A percentile compares a stretch with the other conserved stretches of the same genome.
phyloP scores from a whole-genome alignment of 2,329 filamentous ascomycete genomes.

The Xylaria sp. region DNA sequence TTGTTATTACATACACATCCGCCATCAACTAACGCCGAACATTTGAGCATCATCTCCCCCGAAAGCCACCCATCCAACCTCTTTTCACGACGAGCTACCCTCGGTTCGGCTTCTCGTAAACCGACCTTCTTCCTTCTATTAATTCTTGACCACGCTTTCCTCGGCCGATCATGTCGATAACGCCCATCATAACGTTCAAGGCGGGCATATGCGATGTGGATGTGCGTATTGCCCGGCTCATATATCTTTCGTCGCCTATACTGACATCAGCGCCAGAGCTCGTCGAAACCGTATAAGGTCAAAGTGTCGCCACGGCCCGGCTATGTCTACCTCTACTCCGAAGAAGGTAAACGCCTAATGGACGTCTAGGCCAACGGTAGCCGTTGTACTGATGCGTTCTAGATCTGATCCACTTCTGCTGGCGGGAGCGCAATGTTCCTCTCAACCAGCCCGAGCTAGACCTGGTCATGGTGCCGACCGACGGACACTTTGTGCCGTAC shows the following conservation, averaged over 20 bases:
- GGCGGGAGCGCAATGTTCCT: slow-evolving; percentile 77
- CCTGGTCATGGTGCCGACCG: slow-evolving; percentile 88
- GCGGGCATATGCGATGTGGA: slow-evolving; percentile 86
- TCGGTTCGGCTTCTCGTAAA: neutral
- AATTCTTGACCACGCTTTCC: neutral
- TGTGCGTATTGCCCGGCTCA: slow-evolving; percentile 55
- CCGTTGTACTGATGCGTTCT: slow-evolving; percentile 20
- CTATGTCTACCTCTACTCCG: slow-evolving; percentile 89
- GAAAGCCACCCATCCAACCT: neutral
- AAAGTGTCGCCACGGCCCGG: slow-evolving; percentile 73
- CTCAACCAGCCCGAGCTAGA: slow-evolving; percentile 79
- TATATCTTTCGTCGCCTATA: slow-evolving; percentile 1
- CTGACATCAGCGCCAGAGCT: slow-evolving; percentile 30
- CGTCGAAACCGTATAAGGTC: slow-evolving; percentile 66
- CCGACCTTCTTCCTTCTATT: slow-evolving; percentile 7
- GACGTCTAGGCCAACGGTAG: neutral
- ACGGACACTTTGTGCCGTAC: slow-evolving; percentile 86
- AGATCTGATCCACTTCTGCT: slow-evolving; percentile 96
- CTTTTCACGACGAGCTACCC: neutral
- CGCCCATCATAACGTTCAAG: slow-evolving; percentile 93
- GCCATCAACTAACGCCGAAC: slow-evolving; percentile 8
- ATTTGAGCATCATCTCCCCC: slow-evolving; percentile 1
- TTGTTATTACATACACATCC: slow-evolving; percentile 21
- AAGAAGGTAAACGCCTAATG: slow-evolving; percentile 68
- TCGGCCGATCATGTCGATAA: slow-evolving; percentile 69